Evolutionary conservation across 768 basidiomycete species (phyloP).

Genomic region (Crucibulum laeve): DNA sequence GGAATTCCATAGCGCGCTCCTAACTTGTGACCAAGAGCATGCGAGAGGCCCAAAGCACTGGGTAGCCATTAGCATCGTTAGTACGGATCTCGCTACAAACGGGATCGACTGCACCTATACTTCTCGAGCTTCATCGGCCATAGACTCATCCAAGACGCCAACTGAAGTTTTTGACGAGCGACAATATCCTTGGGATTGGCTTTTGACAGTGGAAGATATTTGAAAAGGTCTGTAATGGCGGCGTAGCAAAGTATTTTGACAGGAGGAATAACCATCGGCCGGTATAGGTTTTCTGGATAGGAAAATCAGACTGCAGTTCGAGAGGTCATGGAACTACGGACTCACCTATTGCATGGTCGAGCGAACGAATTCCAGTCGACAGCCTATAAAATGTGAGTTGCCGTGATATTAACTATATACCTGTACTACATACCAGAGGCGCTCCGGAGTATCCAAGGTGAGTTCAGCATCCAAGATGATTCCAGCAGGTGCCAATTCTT

Average conservation of each 20-base stretch:
- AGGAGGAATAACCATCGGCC: slow-evolving; percentile 49
- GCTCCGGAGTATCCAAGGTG: slow-evolving; percentile 67
- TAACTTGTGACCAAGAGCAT: slow-evolving; percentile 68
- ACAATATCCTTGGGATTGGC: slow-evolving; percentile 50
- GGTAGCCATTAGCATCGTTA: not conserved
- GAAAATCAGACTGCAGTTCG: slow-evolving; percentile 2
- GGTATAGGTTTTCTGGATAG: slow-evolving; percentile 58
- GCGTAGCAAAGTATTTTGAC: slow-evolving; percentile 61
- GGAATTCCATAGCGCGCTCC: slow-evolving; percentile 74
- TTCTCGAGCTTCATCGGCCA: slow-evolving; percentile 61
- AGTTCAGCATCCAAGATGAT: slow-evolving; percentile 77
- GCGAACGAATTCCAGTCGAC: slow-evolving; percentile 72
- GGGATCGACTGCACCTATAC: slow-evolving; percentile 37
- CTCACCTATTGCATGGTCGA: slow-evolving; percentile 77
- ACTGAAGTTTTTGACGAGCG: slow-evolving; percentile 62
- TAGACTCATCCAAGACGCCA: slow-evolving; percentile 79
- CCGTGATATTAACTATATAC: slow-evolving; percentile 4
- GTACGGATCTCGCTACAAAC: not conserved
- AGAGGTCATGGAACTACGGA: slow-evolving; percentile 1
- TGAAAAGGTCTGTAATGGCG: slow-evolving; percentile 70
- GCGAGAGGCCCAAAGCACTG: slow-evolving; percentile 71
- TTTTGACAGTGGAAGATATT: slow-evolving; percentile 64
- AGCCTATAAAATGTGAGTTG: slow-evolving; percentile 39
- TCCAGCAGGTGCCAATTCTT: slow-evolving; percentile 60
- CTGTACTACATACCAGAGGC: slow-evolving; percentile 53